phyloP scores from a whole-genome alignment of 2,329 filamentous ascomycete species.

The Xylaria sp. region DNA sequence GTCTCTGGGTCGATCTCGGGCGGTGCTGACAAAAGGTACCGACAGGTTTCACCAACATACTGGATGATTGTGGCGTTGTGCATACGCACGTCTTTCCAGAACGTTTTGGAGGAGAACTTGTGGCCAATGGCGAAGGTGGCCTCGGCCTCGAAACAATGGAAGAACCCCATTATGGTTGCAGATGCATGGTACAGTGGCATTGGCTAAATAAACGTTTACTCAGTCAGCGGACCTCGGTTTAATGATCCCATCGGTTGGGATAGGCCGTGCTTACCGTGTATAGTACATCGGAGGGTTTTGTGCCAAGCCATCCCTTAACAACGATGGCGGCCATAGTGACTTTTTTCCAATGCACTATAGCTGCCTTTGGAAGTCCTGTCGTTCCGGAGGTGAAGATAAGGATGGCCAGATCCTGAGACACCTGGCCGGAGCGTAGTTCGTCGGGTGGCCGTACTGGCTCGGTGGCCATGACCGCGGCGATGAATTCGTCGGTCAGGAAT shows the following conservation, averaged over 20 bases:
- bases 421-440: constrained; percentile 46
- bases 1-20: constrained; percentile 57
- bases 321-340: constrained; percentile 49
- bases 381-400: constrained; percentile 85
- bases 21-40: constrained; percentile 69
- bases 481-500: constrained; percentile 54
- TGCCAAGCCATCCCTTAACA: constrained; percentile 48
- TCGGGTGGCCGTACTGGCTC: constrained; percentile 55
- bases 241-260: not conserved
- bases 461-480: constrained; percentile 48
- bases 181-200: constrained; percentile 91
- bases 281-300: constrained; percentile 61
- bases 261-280: constrained; percentile 56
- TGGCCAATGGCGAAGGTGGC: constrained; percentile 66
- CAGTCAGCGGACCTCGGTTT: not conserved
- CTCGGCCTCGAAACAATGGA: constrained; percentile 53
- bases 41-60: constrained; percentile 83
- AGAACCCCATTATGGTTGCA: constrained; percentile 64
- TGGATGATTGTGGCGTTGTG: constrained; percentile 70
- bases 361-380: constrained; percentile 76
- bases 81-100: constrained; percentile 71
- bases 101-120: constrained; percentile 71
- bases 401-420: constrained; percentile 55
- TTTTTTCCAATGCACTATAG: constrained; percentile 70
- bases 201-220: constrained; percentile 43